Conservation (phyloP, 2,329 filamentous ascomycete species). For the Phaeosphaeria sp. region DNA sequence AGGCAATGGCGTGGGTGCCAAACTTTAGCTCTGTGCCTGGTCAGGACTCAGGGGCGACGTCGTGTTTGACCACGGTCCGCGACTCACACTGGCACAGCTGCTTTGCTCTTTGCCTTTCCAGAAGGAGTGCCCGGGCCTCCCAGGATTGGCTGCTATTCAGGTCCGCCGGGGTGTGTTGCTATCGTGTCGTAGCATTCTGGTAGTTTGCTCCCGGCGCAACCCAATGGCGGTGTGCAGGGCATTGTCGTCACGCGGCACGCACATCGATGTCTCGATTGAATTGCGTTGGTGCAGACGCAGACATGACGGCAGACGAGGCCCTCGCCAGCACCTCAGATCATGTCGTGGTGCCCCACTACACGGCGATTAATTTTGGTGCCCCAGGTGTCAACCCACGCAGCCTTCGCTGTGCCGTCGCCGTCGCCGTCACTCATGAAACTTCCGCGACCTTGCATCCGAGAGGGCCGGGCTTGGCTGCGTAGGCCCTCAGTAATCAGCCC, state of each 20-base stretch:
- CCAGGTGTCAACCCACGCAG: conserved; percentile 27
- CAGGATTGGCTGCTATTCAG: conserved; percentile 13
- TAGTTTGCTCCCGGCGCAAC: not conserved
- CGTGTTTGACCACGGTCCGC: conserved; percentile 12
- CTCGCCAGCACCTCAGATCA: conserved; percentile 27
- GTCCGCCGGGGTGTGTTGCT: conserved; percentile 7
- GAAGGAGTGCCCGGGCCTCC: conserved; percentile 28
- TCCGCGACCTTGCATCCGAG: conserved; percentile 26
- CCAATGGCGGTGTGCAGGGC: conserved; percentile 37
- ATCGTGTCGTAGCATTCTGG: not conserved
- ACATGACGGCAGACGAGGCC: not conserved
- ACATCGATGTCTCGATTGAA: conserved; percentile 5
- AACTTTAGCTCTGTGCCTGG: conserved; percentile 16
- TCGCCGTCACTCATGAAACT: conserved; percentile 23
- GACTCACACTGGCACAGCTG: not conserved
- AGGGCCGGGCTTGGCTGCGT: conserved; percentile 26
- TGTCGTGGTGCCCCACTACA: conserved; percentile 21
- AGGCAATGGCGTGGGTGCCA: conserved; percentile 25
- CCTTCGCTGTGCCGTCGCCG: not conserved
- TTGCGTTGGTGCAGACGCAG: conserved; percentile 17
- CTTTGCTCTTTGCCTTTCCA: conserved; percentile 17
- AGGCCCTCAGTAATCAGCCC: conserved; percentile 25
- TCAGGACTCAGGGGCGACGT: conserved; percentile 17
- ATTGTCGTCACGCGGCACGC: not conserved
- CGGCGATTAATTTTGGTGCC: conserved; percentile 42